Evolutionary conservation across 106 monocot species (phyloP).

Genomic region (Hemerocallis citrina): DNA sequence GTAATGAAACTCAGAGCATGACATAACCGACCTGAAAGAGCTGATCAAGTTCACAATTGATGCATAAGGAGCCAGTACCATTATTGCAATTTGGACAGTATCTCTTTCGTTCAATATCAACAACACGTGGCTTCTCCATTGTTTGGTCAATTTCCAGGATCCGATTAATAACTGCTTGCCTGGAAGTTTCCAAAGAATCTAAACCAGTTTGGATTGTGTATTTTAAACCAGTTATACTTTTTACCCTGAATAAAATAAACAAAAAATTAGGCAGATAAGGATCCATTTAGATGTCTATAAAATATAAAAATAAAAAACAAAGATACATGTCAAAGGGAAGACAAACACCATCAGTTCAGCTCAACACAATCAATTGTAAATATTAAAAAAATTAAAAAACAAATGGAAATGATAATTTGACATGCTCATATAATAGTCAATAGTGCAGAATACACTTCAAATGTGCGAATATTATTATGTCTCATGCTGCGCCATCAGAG

Average conservation of each 20-base stretch:
- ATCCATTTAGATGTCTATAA: too few relatives aligned
- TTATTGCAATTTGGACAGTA: slow-evolving; percentile 73
- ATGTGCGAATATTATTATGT: too few relatives aligned
- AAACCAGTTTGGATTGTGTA: slow-evolving; percentile 68
- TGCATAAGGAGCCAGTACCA: slow-evolving; percentile 76
- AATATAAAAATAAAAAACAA: too few relatives aligned
- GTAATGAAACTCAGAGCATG: not conserved
- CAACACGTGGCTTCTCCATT: slow-evolving; percentile 69
- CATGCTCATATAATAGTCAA: too few relatives aligned
- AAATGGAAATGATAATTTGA: too few relatives aligned
- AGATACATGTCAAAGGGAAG: too few relatives aligned
- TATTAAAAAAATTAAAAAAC: too few relatives aligned
- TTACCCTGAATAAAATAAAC: slow-evolving; percentile 33
- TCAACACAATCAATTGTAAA: too few relatives aligned
- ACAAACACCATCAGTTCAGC: too few relatives aligned
- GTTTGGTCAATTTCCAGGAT: slow-evolving; percentile 74
- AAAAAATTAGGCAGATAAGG: not conserved
- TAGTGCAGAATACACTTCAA: too few relatives aligned
- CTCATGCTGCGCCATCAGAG: too few relatives aligned
- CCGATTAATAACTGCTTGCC: slow-evolving; percentile 49
- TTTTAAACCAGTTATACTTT: slow-evolving; percentile 46
- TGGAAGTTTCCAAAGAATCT: slow-evolving; percentile 70
- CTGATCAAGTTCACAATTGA: slow-evolving; percentile 75
- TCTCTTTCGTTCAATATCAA: slow-evolving; percentile 64
- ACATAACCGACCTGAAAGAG: slow-evolving; percentile 67